Base-by-base conservation (phyloP, 176 grass and related monocot genomes). In the Stipa capillata region DNA sequence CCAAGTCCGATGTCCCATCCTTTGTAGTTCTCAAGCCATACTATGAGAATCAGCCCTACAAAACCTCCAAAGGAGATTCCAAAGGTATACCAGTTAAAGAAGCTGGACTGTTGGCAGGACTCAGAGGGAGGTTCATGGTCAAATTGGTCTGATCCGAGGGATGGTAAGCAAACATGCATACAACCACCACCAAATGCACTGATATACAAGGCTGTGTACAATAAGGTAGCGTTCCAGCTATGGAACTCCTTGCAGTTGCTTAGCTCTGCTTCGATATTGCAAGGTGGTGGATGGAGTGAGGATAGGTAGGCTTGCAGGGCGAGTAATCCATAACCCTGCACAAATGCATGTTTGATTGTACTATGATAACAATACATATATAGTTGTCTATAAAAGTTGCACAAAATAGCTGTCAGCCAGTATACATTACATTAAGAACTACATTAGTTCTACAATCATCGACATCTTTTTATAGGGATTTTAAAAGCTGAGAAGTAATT, bases 141-240 rank as follows among this genome's bases (percentile, higher is more conserved):
- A 68, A 93, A 93, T 62, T 90, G 91, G 33, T 93, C 91, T 35
- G 85, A 88, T 56, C 91, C 91, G 5, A 90, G 85, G 24, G 87
- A 82, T 64, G 91, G 87, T 32, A 58, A 58, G 82, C 85, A 90
- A 68, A 79, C 88, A 47, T 85, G 84, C 0, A 85, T 71, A 27
- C 67, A 79, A 23, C 88, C 91, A 21, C 90, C 91, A n/a, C 91
- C 82, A 5, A 90, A 73, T 3, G 88, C 81, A 49, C 73, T 27
- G 17, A 60, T 83, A 53, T 85, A 90, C 78, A 93, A 50, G 55
- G 65, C 78, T 28, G 76, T 3, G 10, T 86, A 88, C 45, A 90
- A 71, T 44, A 90, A 44, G 68, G 59, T 33, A 35, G 72, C 40
- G 6, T 90, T 87, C 67, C 61, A 74, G 43, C 91, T 88, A 71